A percentile compares a stretch with the other conserved stretches of the same genome.
These are phyloP conservation scores for Ampelocalamus luodianensis DNA, from an alignment of 176 grass and related monocot genomes.

Conservation along the genomic window DNA sequence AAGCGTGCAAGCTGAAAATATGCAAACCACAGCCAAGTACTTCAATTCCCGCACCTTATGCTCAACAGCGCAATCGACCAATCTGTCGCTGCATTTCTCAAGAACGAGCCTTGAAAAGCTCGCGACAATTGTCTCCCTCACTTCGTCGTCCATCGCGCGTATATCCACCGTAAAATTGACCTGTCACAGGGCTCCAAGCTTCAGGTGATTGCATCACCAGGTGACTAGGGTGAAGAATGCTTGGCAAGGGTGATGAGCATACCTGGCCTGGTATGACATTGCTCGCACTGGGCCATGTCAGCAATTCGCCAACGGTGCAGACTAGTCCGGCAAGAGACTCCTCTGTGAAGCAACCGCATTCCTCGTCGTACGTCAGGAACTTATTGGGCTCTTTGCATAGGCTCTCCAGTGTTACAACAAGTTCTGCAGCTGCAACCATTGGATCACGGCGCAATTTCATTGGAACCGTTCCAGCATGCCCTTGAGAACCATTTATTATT, in stretches of 20 bases:
- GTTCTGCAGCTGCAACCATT: slow-evolving; percentile 91
- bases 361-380: slow-evolving; percentile 61
- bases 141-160: slow-evolving; percentile 76
- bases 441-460: slow-evolving; percentile 96
- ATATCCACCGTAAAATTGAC: slow-evolving; percentile 98
- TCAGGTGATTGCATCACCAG: neutral
- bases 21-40: neutral
- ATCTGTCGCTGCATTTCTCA: slow-evolving; percentile 63
- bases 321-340: slow-evolving; percentile 81
- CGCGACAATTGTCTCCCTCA: slow-evolving; percentile 65
- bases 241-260: neutral
- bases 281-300: slow-evolving; percentile 91
- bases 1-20: neutral
- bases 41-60: slow-evolving; percentile 54
- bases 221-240: neutral
- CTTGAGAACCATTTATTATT: slow-evolving; percentile 81
- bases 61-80: slow-evolving; percentile 77
- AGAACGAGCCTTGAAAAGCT: slow-evolving; percentile 77
- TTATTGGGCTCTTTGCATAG: slow-evolving; percentile 80
- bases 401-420: slow-evolving; percentile 80
- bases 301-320: slow-evolving; percentile 90
- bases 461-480: slow-evolving; percentile 93
- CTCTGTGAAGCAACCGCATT: slow-evolving; percentile 62
- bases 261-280: slow-evolving; percentile 96
- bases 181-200: slow-evolving; percentile 27